These are phyloP conservation scores for Spizellomyces punctatus DNA, from an alignment of 192 early-diverging fungal species.

Conservation along the genomic window DNA sequence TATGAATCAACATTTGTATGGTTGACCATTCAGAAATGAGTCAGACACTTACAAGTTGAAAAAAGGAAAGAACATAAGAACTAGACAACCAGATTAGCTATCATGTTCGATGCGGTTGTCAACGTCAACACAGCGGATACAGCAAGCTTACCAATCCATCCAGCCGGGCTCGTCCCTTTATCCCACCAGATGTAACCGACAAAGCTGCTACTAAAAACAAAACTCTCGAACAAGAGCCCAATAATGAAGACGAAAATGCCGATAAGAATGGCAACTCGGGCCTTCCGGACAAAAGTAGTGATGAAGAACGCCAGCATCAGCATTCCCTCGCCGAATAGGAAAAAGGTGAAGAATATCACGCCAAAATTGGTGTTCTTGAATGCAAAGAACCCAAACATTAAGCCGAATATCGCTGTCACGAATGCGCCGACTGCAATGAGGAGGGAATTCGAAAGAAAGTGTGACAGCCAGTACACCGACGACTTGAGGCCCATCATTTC, in stretches of 20 bases:
- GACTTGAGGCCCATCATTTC: conserved; percentile 79
- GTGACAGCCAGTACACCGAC: conserved; percentile 66
- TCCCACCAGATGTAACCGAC: conserved; percentile 62
- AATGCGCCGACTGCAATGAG: conserved; percentile 61
- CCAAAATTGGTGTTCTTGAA: conserved; percentile 67
- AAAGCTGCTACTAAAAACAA: conserved; percentile 49
- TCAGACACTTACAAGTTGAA: conserved; percentile 35
- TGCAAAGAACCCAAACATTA: conserved; percentile 61
- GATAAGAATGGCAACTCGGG: conserved; percentile 65
- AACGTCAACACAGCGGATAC: not conserved
- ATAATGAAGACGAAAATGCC: conserved; percentile 82
- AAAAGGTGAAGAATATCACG: conserved; percentile 64
- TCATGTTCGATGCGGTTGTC: not conserved
- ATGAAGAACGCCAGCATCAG: conserved; percentile 68
- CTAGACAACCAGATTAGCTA: conserved; percentile 1
- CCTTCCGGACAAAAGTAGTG: conserved; percentile 65
- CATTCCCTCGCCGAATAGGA: conserved; percentile 77
- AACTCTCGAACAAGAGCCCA: conserved; percentile 70
- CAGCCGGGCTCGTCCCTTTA: conserved; percentile 24
- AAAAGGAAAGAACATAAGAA: conserved; percentile 39
- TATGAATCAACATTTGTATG: too few relatives aligned
- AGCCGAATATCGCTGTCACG: conserved; percentile 60
- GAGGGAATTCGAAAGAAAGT: conserved; percentile 61
- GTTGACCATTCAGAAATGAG: not conserved
- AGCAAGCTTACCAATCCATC: conserved; percentile 31